Evolutionary conservation across 2,329 filamentous ascomycete species (phyloP).

Genomic region (Alternaria incomplexa): DNA sequence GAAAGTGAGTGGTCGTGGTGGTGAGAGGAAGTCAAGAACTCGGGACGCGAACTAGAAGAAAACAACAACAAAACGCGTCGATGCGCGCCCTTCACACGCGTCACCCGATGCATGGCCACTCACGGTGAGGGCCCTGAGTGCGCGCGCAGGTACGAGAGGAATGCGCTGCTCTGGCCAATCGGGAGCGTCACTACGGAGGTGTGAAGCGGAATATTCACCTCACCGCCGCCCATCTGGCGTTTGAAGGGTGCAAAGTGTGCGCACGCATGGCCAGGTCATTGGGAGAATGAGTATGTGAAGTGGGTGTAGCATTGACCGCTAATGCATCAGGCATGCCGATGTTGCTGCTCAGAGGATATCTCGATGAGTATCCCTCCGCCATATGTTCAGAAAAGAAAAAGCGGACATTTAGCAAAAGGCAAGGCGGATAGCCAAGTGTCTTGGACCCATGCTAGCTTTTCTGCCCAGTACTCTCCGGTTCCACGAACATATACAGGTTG

Average conservation of each 20-base stretch:
- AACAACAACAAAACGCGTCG: neutral
- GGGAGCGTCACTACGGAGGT: neutral
- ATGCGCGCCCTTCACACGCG: neutral
- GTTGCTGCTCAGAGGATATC: neutral
- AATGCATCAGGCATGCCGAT: neutral
- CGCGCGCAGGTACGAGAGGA: neutral
- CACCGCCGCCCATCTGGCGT: constrained; percentile 3
- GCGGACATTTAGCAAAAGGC: neutral
- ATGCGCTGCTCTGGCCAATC: neutral
- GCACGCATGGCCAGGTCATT: neutral
- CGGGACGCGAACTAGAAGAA: neutral
- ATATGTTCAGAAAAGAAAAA: neutral
- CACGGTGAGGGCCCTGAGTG: neutral
- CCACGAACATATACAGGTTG: neutral
- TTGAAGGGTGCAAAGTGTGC: neutral
- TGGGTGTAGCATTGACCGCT: neutral
- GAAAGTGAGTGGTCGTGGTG: neutral
- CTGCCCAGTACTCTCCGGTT: neutral
- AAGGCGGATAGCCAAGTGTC: neutral
- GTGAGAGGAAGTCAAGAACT: neutral
- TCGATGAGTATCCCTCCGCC: neutral
- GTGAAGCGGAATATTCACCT: neutral
- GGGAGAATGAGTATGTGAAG: too few species aligned
- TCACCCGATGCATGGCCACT: neutral
- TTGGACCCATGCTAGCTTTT: neutral